These are phyloP conservation scores for Tilletia caries DNA, from an alignment of 1,284 basidiomycete species.

Conservation along the genomic window DNA sequence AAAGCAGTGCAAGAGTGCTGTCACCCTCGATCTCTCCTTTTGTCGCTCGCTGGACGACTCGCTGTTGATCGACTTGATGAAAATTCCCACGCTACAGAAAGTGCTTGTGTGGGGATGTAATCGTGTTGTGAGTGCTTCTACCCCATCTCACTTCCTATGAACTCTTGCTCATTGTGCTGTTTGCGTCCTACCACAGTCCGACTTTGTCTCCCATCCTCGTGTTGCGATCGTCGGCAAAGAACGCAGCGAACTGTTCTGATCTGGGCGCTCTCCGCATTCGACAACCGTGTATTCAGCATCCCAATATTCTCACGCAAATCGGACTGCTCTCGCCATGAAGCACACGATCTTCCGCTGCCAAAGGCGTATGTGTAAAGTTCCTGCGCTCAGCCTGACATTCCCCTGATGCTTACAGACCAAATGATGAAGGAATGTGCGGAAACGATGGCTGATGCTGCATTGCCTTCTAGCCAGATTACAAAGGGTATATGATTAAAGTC, in stretches of 20 bases:
- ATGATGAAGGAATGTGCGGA: no score
- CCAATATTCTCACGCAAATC: no score
- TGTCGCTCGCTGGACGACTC: slow-evolving; percentile 81
- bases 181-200: slow-evolving; percentile 11
- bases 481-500: no score
- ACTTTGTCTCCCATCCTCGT: slow-evolving; percentile 31
- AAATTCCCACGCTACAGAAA: slow-evolving; percentile 10
- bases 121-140: slow-evolving; percentile 12
- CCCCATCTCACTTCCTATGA: neutral
- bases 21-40: slow-evolving; percentile 77
- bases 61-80: slow-evolving; percentile 59
- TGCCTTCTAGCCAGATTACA: no score
- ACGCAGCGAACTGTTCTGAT: slow-evolving; percentile 12
- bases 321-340: neutral
- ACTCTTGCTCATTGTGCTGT: no score
- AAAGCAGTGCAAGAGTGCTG: slow-evolving; percentile 55
- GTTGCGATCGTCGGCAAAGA: slow-evolving; percentile 46
- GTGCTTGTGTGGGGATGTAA: slow-evolving; percentile 21
- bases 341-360: no score
- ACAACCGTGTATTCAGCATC: no score
- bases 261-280: no score
- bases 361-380: no score
- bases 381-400: no score
- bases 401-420: no score
- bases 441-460: no score